Conservation (phyloP, 129 eudicot species). For the Chrysanthemum lavandulifolium region DNA sequence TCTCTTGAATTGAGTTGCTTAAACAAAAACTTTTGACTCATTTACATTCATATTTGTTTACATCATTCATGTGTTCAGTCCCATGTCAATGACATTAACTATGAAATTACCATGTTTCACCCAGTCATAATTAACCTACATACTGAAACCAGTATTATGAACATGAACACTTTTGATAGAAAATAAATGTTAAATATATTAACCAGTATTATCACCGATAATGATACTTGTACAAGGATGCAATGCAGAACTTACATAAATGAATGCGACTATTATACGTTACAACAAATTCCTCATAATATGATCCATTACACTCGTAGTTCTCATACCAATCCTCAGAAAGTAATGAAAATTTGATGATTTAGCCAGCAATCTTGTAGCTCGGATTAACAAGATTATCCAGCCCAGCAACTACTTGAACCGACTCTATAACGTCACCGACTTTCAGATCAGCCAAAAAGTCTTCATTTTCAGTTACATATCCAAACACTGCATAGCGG, state of each 20-base stretch:
- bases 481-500: constrained; percentile 89
- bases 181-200: neutral
- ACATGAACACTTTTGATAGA: neutral
- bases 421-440: constrained; percentile 90
- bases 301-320: constrained; percentile 22
- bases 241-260: constrained; percentile 11
- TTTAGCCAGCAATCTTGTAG: constrained; percentile 95
- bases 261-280: constrained; percentile 16
- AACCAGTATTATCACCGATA: constrained; percentile 1
- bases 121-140: no score
- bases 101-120: no score
- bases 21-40: no score
- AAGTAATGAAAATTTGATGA: constrained; percentile 10
- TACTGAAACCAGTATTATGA: no score
- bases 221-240: constrained; percentile 12
- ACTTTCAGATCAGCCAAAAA: constrained; percentile 88
- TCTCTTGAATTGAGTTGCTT: no score
- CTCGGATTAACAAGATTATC: constrained; percentile 96
- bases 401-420: constrained; percentile 88
- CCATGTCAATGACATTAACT: no score
- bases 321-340: constrained; percentile 25
- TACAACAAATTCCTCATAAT: constrained; percentile 35
- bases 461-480: constrained; percentile 86
- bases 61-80: no score
- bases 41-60: no score